Conservation (phyloP, 78 protist genomes). For the Dictyostelium discoideum region DNA sequence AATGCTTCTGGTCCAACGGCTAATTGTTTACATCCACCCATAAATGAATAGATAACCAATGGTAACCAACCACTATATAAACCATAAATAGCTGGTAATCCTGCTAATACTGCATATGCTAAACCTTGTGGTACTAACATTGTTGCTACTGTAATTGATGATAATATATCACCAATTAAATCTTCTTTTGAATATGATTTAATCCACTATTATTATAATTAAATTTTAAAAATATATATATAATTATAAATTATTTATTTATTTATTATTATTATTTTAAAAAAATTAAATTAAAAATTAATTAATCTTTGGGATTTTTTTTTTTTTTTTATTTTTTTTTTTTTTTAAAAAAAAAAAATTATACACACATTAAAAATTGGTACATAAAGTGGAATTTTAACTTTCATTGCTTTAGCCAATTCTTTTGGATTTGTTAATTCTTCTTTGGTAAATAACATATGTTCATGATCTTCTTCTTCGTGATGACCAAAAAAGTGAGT, state of each 20-base stretch:
- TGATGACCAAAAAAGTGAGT: not conserved
- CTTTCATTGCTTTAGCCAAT: slow-evolving; percentile 33
- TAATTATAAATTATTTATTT: too few species aligned
- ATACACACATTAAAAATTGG: slow-evolving; percentile 56
- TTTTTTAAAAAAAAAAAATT: too few species aligned
- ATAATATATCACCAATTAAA: slow-evolving; percentile 76
- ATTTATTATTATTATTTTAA: too few species aligned
- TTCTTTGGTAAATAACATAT: slow-evolving; percentile 33
- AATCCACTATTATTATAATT: too few species aligned
- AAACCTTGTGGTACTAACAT: slow-evolving; percentile 87
- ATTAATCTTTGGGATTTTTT: too few species aligned
- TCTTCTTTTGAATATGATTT: slow-evolving; percentile 67
- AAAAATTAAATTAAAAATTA: too few species aligned
- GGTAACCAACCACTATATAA: slow-evolving; percentile 89
- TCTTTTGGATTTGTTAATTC: slow-evolving; percentile 58
- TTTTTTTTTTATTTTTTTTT: not conserved
- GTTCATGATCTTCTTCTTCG: slow-evolving; percentile 39
- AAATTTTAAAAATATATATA: too few species aligned
- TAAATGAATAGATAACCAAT: slow-evolving; percentile 84
- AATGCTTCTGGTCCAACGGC: slow-evolving; percentile 84
- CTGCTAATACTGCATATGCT: slow-evolving; percentile 87
- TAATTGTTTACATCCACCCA: slow-evolving; percentile 88
- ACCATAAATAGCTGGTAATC: slow-evolving; percentile 87
- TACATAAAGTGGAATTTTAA: slow-evolving; percentile 47
- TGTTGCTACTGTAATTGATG: slow-evolving; percentile 88